These are phyloP conservation scores for Sporothrix variecibatus DNA, from an alignment of 2,329 filamentous ascomycete genomes.

Conservation along the genomic window DNA sequence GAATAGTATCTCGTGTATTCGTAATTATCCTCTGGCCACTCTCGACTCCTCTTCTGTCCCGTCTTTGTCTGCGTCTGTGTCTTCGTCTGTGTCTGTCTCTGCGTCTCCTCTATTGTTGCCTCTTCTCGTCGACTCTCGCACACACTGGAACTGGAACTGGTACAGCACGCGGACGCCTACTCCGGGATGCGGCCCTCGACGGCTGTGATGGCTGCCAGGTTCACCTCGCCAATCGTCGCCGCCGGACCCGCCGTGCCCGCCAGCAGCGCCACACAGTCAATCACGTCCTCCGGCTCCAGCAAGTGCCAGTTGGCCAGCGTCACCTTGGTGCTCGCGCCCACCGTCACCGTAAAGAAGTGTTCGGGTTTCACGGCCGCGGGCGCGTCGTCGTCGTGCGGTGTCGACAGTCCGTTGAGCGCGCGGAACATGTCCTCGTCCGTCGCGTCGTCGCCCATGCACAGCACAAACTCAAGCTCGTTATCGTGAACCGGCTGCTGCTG, in stretches of 20 bases:
- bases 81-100: not conserved
- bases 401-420: slow-evolving; percentile 64
- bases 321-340: slow-evolving; percentile 88
- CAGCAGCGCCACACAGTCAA: slow-evolving; percentile 65
- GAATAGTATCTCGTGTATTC: slow-evolving; percentile 21
- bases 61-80: not conserved
- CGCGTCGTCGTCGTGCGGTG: slow-evolving; percentile 37
- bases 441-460: slow-evolving; percentile 93
- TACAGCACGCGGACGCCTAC: slow-evolving; percentile 11
- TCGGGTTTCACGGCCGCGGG: slow-evolving; percentile 58
- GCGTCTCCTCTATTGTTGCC: too few relatives aligned
- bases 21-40: not conserved
- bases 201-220: slow-evolving; percentile 55
- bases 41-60: not conserved
- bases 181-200: slow-evolving; percentile 55
- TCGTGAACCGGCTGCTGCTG: slow-evolving; percentile 40
- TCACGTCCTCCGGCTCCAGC: slow-evolving; percentile 83
- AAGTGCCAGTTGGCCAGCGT: slow-evolving; percentile 90
- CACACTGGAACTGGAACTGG: not conserved
- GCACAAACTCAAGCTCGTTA: slow-evolving; percentile 74
- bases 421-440: slow-evolving; percentile 98
- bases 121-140: not conserved
- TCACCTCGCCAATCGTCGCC: slow-evolving; percentile 52
- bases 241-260: slow-evolving; percentile 45
- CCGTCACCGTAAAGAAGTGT: slow-evolving; percentile 85